Evolutionary conservation across 2,329 filamentous ascomycete genomes (phyloP).

Genomic region (Microdochium paspali): DNA sequence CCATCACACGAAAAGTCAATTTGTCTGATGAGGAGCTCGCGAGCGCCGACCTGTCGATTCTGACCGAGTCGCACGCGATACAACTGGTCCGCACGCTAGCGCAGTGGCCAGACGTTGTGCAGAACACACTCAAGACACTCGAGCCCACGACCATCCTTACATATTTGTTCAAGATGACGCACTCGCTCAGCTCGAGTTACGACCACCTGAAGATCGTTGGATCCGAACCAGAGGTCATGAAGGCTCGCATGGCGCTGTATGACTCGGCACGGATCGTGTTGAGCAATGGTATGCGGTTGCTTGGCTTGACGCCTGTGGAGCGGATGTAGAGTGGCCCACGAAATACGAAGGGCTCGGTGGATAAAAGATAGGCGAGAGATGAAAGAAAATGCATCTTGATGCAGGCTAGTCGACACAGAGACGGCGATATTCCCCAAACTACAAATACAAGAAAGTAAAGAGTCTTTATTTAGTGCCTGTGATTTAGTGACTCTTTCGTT

Average conservation of each 20-base stretch:
- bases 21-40: slow-evolving; percentile 26
- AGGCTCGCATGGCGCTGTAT: slow-evolving; percentile 69
- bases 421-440: too few species aligned
- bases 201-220: slow-evolving; percentile 77
- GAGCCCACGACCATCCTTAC: slow-evolving; percentile 61
- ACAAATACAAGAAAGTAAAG: too few species aligned
- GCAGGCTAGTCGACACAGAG: too few species aligned
- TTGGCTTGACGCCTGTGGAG: slow-evolving; percentile 72
- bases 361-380: too few species aligned
- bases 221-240: slow-evolving; percentile 62
- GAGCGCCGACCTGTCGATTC: slow-evolving; percentile 47
- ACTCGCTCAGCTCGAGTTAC: slow-evolving; percentile 70
- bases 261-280: slow-evolving; percentile 66
- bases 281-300: slow-evolving; percentile 71
- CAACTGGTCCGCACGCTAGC: slow-evolving; percentile 64
- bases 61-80: slow-evolving; percentile 47
- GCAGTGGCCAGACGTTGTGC: slow-evolving; percentile 77
- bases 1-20: slow-evolving; percentile 22
- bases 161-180: slow-evolving; percentile 61
- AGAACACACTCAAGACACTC: slow-evolving; percentile 75
- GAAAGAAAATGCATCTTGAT: too few species aligned
- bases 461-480: too few species aligned
- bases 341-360: too few species aligned
- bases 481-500: too few species aligned
- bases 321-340: slow-evolving; percentile 18